Conservation (phyloP, 2,329 filamentous ascomycete species). For the Sporothrix luriei region DNA sequence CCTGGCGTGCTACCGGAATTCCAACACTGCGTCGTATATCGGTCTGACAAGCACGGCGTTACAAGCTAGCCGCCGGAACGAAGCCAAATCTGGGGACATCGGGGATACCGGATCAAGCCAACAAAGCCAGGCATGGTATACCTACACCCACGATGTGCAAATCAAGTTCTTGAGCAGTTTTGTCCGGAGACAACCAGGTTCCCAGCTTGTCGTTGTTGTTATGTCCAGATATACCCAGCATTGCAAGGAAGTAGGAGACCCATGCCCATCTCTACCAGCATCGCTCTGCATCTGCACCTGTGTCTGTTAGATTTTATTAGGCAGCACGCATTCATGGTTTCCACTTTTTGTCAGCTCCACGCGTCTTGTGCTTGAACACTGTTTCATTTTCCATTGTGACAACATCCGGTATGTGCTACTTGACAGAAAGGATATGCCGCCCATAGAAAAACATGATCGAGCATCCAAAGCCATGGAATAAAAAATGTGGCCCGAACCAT, state of each 20-base stretch:
- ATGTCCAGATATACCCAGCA: not conserved
- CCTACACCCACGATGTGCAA: not conserved
- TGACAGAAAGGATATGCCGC: conserved; percentile 16
- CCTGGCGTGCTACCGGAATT: not conserved
- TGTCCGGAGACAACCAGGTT: not conserved
- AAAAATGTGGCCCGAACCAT: conserved; percentile 18
- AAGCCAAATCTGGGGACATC: not conserved
- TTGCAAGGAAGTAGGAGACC: not conserved
- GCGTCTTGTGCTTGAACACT: conserved; percentile 10
- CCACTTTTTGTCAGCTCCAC: not conserved
- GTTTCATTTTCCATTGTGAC: conserved; percentile 19
- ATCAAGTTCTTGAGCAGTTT: not conserved
- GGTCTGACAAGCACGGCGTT: conserved; percentile 13
- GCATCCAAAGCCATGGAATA: not conserved
- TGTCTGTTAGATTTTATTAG: not conserved
- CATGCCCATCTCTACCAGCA: not conserved
- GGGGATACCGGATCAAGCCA: not conserved
- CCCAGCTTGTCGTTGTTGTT: not conserved
- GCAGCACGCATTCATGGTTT: not conserved
- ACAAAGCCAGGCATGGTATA: not conserved
- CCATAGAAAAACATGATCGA: conserved; percentile 9
- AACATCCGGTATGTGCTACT: conserved; percentile 17
- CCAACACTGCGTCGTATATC: not conserved
- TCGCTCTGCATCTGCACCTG: not conserved
- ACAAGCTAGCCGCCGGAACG: not conserved